A percentile compares a stretch with the other conserved stretches of the same genome.
Conservation (phyloP, 2,329 filamentous ascomycete genomes). For the Bipolaris bicolor region DNA sequence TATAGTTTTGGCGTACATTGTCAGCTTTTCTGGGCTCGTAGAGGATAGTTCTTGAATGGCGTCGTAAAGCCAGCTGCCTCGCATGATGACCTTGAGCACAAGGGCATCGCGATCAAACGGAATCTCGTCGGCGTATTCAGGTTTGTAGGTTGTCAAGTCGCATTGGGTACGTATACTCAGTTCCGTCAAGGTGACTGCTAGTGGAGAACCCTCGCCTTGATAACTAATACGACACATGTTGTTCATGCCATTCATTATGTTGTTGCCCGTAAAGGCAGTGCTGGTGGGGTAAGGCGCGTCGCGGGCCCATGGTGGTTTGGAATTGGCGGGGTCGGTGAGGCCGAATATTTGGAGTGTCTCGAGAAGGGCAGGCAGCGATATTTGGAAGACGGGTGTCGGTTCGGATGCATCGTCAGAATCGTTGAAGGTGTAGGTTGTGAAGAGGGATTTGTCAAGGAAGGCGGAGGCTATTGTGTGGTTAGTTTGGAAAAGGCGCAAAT, state of each 20-base stretch:
- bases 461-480: conserved; percentile 63
- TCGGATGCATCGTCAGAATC: conserved; percentile 45
- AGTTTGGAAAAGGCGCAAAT: conserved; percentile 2
- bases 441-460: conserved; percentile 87
- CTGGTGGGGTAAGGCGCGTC: conserved; percentile 58
- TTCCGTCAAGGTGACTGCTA: conserved; percentile 87
- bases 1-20: conserved; percentile 56
- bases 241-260: conserved; percentile 74
- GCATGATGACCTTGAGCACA: conserved; percentile 94
- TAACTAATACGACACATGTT: conserved; percentile 89
- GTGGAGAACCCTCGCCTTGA: conserved; percentile 72
- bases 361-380: conserved; percentile 84
- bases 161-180: conserved; percentile 75
- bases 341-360: conserved; percentile 97
- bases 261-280: conserved; percentile 78
- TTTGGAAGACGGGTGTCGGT: conserved; percentile 74
- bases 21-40: conserved; percentile 74
- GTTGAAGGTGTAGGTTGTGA: conserved; percentile 79
- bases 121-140: conserved; percentile 71
- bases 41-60: conserved; percentile 70
- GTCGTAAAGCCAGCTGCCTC: conserved; percentile 73
- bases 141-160: conserved; percentile 85
- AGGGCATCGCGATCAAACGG: conserved; percentile 83
- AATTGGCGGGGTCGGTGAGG: conserved; percentile 57
- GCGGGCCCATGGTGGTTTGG: conserved; percentile 48